Evolutionary conservation across 192 early-diverging fungal species (phyloP), one percentile per base, ranked within the genome.

Genomic region (Backusella australiensis): DNA sequence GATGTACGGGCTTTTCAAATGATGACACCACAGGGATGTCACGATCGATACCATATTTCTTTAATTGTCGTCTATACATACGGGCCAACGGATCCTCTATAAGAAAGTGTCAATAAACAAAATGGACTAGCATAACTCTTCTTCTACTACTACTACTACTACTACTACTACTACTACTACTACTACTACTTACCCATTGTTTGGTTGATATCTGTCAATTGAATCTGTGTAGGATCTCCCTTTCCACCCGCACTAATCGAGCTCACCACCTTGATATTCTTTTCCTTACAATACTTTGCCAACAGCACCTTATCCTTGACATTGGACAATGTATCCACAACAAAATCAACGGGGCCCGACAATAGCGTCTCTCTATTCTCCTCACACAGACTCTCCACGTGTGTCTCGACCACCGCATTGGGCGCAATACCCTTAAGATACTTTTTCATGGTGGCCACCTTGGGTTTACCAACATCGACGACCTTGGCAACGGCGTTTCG

Each of bases 191-290:
- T 84, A 92, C 91, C 90, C 77, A 92, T 92, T 0, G 97, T 97
- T 34, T 94, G 90, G 73, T 90, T 90, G 65, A 99, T 97, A 81
- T 99, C 97, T 23, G 94, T 93, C 74, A 99, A 93, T 83, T 97
- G 96, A 63, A 99, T 91, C 7, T 93, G 89, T 34, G 96, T 95
- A 23, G 96, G 93, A 79, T 99, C 96, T 2, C 93, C 89, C 82
- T 99, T 99, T 74, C 91, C 94, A 19, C 97, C 97, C 5, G 96
- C 93, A 7, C 95, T 95, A 94, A 97, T 98, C 11, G 96, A 92
- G 46, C 92, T 92, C 32, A 99, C 93, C 36, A 99, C 89, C 21
- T 80, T 86, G 34, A 97, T 81, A 1, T 85, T 80, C 75, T 91
- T 76, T 23, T 90, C 84, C 32, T 88, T 85, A 82, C 97, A 99